Evolutionary conservation across 2,329 filamentous ascomycete genomes (phyloP).

Genomic region (Penicillium sp.): DNA sequence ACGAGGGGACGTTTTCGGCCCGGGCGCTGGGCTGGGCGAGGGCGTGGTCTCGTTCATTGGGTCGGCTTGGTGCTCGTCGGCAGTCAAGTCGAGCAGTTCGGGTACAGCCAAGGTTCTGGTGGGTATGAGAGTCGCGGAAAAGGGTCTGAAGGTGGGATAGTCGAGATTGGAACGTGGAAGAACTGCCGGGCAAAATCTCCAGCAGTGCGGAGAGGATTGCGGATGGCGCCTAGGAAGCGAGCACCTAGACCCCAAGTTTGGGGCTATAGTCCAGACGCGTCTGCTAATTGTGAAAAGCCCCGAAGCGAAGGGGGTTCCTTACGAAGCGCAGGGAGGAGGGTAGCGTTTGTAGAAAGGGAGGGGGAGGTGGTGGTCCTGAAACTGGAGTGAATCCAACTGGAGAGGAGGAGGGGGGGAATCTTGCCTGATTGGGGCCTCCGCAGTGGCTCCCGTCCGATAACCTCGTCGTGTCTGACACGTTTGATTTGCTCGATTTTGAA

Average conservation of each 20-base stretch:
- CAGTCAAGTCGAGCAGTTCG: background rate
- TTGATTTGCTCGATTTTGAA: background rate
- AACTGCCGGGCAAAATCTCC: constrained; percentile 15
- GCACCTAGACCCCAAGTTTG: constrained; percentile 31
- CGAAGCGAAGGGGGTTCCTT: background rate
- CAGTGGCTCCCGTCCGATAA: constrained; percentile 1
- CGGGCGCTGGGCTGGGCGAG: constrained; percentile 38
- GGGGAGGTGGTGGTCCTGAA: background rate
- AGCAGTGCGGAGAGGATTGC: constrained; percentile 24
- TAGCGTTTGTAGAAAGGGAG: background rate
- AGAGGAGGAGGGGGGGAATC: constrained; percentile 8
- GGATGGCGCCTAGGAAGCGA: constrained; percentile 29
- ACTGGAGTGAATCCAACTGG: constrained; percentile 2
- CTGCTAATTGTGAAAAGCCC: constrained; percentile 16
- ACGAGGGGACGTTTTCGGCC: constrained; percentile 29
- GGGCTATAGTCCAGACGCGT: constrained; percentile 24
- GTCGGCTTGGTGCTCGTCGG: constrained; percentile 8
- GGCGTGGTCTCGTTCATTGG: constrained; percentile 38
- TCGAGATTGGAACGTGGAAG: constrained; percentile 12
- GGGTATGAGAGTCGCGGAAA: background rate
- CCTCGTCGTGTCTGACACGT: background rate
- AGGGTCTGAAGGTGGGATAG: background rate
- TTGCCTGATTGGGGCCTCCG: constrained; percentile 16
- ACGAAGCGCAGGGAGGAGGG: background rate
- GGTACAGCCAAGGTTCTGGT: background rate